Percentiles rank a stretch among this genome's conserved stretches.
Evolutionary conservation across 2,329 filamentous ascomycete genomes (phyloP).

Genomic region (Sporothrix curviconia): DNA sequence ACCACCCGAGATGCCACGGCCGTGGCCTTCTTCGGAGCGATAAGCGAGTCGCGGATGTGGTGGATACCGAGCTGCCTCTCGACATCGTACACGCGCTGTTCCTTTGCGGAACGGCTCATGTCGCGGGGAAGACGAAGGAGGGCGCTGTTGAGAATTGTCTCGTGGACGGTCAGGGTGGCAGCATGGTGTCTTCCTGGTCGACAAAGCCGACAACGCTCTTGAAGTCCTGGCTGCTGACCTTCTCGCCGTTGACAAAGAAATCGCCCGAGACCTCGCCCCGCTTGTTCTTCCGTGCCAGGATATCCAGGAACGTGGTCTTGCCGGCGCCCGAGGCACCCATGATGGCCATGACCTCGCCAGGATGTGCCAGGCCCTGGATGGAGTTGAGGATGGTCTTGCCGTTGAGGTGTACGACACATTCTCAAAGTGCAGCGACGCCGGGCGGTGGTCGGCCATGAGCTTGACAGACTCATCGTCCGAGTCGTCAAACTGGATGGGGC

Average conservation of each 20-base stretch:
- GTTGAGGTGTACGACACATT: slow-evolving; percentile 83
- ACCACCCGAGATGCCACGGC: slow-evolving; percentile 91
- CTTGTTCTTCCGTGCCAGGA: slow-evolving; percentile 95
- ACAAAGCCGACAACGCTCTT: slow-evolving; percentile 92
- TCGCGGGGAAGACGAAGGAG: slow-evolving; percentile 83
- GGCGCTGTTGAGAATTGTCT: slow-evolving; percentile 93
- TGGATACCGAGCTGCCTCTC: slow-evolving; percentile 93
- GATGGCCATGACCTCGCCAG: slow-evolving; percentile 92
- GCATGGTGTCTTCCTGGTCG: slow-evolving; percentile 95
- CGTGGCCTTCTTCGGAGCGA: slow-evolving; percentile 90
- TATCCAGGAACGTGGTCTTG: slow-evolving; percentile 95
- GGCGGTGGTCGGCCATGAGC: slow-evolving; percentile 86
- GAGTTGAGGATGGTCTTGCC: slow-evolving; percentile 76
- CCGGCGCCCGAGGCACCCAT: slow-evolving; percentile 98
- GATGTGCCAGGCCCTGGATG: slow-evolving; percentile 80
- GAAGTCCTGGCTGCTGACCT: slow-evolving; percentile 76
- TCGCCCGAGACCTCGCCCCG: slow-evolving; percentile 70
- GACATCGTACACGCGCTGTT: slow-evolving; percentile 84
- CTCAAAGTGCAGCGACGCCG: slow-evolving; percentile 80
- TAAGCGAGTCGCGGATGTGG: slow-evolving; percentile 88
- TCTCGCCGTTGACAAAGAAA: slow-evolving; percentile 91
- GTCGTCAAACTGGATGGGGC: slow-evolving; percentile 76
- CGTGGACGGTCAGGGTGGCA: slow-evolving; percentile 92
- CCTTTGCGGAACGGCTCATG: slow-evolving; percentile 83
- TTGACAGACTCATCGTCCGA: slow-evolving; percentile 82